Percentiles rank a stretch among this genome's conserved stretches.
Evolutionary conservation across 169 alveolate species (phyloP).

Genomic region (Plasmodium vivax): DNA sequence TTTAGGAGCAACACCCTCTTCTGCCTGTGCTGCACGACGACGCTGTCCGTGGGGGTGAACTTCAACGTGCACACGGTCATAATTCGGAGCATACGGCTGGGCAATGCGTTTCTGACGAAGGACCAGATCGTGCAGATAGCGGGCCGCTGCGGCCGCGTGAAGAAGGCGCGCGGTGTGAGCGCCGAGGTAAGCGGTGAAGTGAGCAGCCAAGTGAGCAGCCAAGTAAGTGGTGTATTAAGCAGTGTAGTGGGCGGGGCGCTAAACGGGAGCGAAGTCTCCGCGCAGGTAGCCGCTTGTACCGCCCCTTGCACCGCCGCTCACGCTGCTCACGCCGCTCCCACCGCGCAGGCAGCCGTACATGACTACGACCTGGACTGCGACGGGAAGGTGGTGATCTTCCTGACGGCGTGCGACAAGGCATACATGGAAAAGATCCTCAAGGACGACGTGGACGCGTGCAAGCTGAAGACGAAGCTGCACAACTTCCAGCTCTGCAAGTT

Average conservation of each 20-base stretch:
- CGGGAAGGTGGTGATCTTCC: conserved; percentile 51
- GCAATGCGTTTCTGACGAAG: conserved; percentile 21
- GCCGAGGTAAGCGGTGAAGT: not conserved
- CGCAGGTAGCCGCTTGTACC: not conserved
- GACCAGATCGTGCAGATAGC: conserved; percentile 54
- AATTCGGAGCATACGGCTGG: conserved; percentile 29
- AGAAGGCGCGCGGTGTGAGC: not conserved
- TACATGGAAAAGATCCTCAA: conserved; percentile 17
- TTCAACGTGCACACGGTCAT: conserved; percentile 47
- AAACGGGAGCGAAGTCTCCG: not conserved
- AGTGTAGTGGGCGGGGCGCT: not conserved
- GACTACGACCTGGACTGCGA: conserved; percentile 59
- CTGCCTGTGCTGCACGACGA: conserved; percentile 71
- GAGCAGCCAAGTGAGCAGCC: not conserved
- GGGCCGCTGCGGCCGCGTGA: conserved; percentile 62
- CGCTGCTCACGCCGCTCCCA: too few relatives aligned
- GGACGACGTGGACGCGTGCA: not conserved
- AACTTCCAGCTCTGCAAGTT: conserved; percentile 43
- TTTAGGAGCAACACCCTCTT: conserved; percentile 29
- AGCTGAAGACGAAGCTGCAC: not conserved
- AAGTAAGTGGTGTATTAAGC: not conserved
- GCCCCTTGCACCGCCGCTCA: too few relatives aligned
- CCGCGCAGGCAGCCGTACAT: too few relatives aligned
- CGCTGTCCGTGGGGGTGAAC: conserved; percentile 67
- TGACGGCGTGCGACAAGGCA: not conserved